phyloP scores from a whole-genome alignment of 164 flowering plant species.

The Annona squamosa region DNA sequence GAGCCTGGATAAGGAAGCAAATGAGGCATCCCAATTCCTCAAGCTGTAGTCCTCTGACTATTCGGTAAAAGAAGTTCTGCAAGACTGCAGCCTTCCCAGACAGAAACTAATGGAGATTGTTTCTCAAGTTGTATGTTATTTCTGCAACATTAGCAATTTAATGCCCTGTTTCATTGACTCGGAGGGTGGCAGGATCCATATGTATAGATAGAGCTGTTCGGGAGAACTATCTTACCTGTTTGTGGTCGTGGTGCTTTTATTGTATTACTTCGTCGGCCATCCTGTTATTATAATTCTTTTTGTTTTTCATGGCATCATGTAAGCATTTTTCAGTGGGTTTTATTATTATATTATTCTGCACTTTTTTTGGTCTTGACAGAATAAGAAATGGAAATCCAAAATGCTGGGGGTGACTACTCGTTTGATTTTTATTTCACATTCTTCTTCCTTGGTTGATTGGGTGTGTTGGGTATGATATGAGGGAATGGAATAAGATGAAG shows the following conservation, averaged over 20 bases:
- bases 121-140: not conserved
- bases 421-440: too few species aligned
- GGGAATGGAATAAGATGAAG: too few species aligned
- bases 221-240: not conserved
- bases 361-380: not conserved
- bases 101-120: not conserved
- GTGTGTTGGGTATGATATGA: too few species aligned
- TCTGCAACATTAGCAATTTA: not conserved
- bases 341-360: not conserved
- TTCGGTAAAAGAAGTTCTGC: slow-evolving; percentile 9
- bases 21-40: slow-evolving; percentile 3
- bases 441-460: too few species aligned
- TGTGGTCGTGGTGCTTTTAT: not conserved
- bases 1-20: slow-evolving; percentile 12
- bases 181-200: not conserved
- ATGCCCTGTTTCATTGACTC: not conserved
- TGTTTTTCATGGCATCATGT: not conserved
- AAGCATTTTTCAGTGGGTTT: not conserved
- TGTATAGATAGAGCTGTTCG: not conserved
- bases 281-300: not conserved
- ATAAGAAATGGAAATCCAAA: not conserved
- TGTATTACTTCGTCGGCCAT: not conserved
- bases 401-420: too few species aligned
- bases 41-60: slow-evolving; percentile 1
- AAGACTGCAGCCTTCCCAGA: slow-evolving; percentile 11